A percentile compares a stretch with the other conserved stretches of the same genome.
Evolutionary conservation across 495 filamentous ascomycete genomes (phyloP).

Genomic region (Pyrenula aspistea): DNA sequence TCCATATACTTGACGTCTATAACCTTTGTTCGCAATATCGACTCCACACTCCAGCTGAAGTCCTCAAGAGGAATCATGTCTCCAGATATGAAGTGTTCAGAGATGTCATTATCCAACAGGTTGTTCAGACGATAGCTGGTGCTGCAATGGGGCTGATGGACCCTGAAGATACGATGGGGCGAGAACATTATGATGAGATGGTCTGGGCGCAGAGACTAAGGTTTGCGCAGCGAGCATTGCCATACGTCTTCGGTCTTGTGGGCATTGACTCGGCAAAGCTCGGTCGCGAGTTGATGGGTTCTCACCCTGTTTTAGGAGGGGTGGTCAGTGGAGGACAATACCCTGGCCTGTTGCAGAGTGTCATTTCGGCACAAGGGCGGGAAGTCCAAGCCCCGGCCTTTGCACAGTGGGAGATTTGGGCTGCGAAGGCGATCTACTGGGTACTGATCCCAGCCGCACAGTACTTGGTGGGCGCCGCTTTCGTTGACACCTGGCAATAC

Average conservation of each 20-base stretch:
- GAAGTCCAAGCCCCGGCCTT: slow-evolving; percentile 26
- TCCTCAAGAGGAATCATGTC: slow-evolving; percentile 76
- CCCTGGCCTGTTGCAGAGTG: slow-evolving; percentile 29
- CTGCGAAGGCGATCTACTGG: slow-evolving; percentile 70
- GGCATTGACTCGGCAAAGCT: slow-evolving; percentile 29
- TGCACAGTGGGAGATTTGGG: slow-evolving; percentile 56
- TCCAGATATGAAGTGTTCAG: slow-evolving; percentile 68
- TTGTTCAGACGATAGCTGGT: slow-evolving; percentile 67
- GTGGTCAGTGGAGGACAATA: slow-evolving; percentile 64
- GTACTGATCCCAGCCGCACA: slow-evolving; percentile 63
- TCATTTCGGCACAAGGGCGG: slow-evolving; percentile 20
- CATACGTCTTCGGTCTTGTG: slow-evolving; percentile 34
- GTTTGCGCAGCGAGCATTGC: slow-evolving; percentile 55
- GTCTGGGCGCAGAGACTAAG: slow-evolving; percentile 69
- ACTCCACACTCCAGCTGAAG: slow-evolving; percentile 82
- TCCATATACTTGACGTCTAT: slow-evolving; percentile 71
- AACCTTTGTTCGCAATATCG: slow-evolving; percentile 80
- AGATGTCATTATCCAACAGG: slow-evolving; percentile 79
- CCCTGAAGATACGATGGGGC: slow-evolving; percentile 49
- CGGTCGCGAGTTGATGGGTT: slow-evolving; percentile 21
- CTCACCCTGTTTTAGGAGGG: slow-evolving; percentile 54
- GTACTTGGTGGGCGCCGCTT: slow-evolving; percentile 54
- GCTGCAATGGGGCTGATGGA: slow-evolving; percentile 51
- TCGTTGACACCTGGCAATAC: slow-evolving; percentile 95
- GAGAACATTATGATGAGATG: slow-evolving; percentile 71